These are phyloP conservation scores for Leishmania mexicana DNA, from an alignment of 208 protist species.

Conservation along the genomic window DNA sequence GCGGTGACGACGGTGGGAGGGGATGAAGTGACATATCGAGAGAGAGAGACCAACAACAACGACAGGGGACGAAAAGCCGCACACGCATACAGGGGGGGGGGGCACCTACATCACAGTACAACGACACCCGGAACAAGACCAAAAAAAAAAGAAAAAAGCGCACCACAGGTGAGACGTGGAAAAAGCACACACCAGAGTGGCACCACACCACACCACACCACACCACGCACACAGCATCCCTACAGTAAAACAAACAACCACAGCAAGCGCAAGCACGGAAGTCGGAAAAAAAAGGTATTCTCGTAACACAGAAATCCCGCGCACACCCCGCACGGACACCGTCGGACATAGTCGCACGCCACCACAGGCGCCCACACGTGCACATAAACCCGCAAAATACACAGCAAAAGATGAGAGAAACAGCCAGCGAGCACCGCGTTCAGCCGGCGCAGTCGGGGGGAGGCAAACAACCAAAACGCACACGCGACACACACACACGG, in stretches of 20 bases:
- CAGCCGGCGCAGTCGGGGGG: neutral
- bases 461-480: neutral
- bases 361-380: constrained; percentile 3
- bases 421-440: neutral
- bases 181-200: too few species aligned
- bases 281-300: neutral
- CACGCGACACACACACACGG: neutral
- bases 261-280: neutral
- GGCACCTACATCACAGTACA: neutral
- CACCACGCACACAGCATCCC: neutral
- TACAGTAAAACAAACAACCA: neutral
- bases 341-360: neutral
- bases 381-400: neutral
- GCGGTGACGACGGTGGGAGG: too few species aligned
- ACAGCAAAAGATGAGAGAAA: neutral
- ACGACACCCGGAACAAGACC: neutral
- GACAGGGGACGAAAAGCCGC: too few species aligned
- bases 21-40: too few species aligned
- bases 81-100: too few species aligned
- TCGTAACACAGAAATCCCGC: neutral
- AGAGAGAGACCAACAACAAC: too few species aligned
- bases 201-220: neutral
- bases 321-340: neutral
- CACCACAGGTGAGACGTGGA: too few species aligned
- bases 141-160: neutral